Percentiles rank a stretch among this genome's conserved stretches.
Evolutionary conservation across 1,139 yeast genomes (phyloP).

Genomic region (Debaryomyces sp.): DNA sequence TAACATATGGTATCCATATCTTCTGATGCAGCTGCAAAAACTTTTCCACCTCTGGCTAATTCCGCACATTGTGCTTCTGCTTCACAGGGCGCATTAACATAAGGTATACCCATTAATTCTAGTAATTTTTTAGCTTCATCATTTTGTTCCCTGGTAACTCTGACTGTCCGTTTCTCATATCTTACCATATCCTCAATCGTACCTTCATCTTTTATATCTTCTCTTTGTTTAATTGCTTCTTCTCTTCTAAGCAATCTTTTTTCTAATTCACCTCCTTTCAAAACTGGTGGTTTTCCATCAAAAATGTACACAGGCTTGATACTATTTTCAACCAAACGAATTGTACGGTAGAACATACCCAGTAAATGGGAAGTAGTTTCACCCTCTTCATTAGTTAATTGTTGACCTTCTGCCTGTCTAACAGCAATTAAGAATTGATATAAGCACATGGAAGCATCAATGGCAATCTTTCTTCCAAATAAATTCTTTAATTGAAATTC

Average conservation of each 20-base stretch:
- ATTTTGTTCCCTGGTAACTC: constrained; percentile 86
- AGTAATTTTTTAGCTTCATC: constrained; percentile 87
- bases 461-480: constrained; percentile 94
- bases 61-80: constrained; percentile 99
- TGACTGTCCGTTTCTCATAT: constrained; percentile 84
- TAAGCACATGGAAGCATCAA: constrained; percentile 86
- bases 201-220: constrained; percentile 76
- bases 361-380: constrained; percentile 94
- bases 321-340: constrained; percentile 86
- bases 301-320: constrained; percentile 95
- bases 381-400: constrained; percentile 82
- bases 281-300: constrained; percentile 92
- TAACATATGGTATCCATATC: constrained; percentile 99
- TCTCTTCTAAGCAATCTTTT: constrained; percentile 81
- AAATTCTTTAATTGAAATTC: constrained; percentile 81
- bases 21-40: constrained; percentile 96
- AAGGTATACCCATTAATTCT: constrained; percentile 92
- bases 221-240: constrained; percentile 77
- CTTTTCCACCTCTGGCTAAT: constrained; percentile 83
- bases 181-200: constrained; percentile 74
- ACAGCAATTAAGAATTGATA: constrained; percentile 96
- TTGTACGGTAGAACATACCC: constrained; percentile 94
- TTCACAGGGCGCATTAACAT: constrained; percentile 91
- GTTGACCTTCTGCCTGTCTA: constrained; percentile 96
- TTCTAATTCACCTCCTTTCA: constrained; percentile 91